Conservation (phyloP, 768 basidiomycete genomes). For the Kwoniella botswanensis region DNA sequence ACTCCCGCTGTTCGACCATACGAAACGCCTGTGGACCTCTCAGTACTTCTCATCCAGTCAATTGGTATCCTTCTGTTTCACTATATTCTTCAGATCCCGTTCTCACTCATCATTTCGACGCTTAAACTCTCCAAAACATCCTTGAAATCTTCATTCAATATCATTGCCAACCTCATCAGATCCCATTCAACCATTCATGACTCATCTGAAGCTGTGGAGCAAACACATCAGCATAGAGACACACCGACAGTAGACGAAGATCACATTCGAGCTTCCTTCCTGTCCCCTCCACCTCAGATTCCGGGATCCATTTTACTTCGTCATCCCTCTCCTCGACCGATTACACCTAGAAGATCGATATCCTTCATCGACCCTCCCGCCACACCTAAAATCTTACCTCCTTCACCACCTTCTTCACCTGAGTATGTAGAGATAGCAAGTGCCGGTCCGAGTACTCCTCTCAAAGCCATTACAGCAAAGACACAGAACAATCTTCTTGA, state of each 20-base stretch:
- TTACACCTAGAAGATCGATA: slow-evolving; percentile 7
- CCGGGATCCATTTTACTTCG: slow-evolving; percentile 19
- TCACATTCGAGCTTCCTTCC: not conserved
- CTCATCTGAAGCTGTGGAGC: not conserved
- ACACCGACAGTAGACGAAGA: not conserved
- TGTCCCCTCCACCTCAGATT: slow-evolving; percentile 10
- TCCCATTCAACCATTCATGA: not conserved
- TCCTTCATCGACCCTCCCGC: slow-evolving; percentile 8
- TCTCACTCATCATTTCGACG: not conserved
- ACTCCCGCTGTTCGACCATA: slow-evolving; percentile 32
- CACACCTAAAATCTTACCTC: slow-evolving; percentile 6
- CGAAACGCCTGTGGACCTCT: slow-evolving; percentile 47
- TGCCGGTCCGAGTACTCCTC: slow-evolving; percentile 6
- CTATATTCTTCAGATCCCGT: slow-evolving; percentile 27
- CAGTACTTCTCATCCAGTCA: slow-evolving; percentile 38
- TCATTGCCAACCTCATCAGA: not conserved
- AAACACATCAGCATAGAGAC: not conserved
- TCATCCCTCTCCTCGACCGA: slow-evolving; percentile 12
- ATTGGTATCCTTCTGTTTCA: slow-evolving; percentile 25
- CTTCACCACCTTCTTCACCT: slow-evolving; percentile 21
- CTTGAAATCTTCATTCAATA: not conserved
- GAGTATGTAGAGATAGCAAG: not conserved
- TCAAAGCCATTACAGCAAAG: not conserved
- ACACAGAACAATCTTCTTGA: not conserved
- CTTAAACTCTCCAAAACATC: not conserved